Conservation (phyloP, 108 stramenopile genomes). For the Cyclotella distinguenda region DNA sequence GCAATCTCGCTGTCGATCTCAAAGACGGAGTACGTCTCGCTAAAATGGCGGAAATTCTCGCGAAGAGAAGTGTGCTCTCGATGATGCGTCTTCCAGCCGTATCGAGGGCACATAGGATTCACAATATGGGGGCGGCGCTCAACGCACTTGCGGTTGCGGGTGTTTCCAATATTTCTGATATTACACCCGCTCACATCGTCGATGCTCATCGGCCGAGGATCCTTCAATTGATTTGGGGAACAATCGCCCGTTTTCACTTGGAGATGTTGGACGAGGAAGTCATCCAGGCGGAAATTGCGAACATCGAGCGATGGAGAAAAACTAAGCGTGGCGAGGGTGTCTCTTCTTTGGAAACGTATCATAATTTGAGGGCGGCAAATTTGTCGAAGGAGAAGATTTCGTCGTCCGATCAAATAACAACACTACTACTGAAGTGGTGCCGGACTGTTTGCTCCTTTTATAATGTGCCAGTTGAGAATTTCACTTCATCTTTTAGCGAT, state of each 20-base stretch:
- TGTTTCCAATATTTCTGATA: conserved; percentile 54
- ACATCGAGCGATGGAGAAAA: conserved; percentile 38
- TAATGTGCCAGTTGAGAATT: conserved; percentile 64
- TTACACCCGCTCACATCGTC: conserved; percentile 79
- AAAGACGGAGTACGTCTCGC: conserved; percentile 92
- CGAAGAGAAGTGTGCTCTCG: conserved; percentile 48
- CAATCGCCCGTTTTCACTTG: conserved; percentile 51
- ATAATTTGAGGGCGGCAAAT: neutral
- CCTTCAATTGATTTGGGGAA: conserved; percentile 78
- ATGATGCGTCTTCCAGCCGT: conserved; percentile 84
- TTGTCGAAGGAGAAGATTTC: conserved; percentile 9
- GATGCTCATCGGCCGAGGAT: conserved; percentile 84
- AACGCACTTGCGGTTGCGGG: conserved; percentile 42
- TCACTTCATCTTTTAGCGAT: conserved; percentile 83
- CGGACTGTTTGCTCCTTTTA: conserved; percentile 77
- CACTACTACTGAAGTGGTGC: conserved; percentile 82
- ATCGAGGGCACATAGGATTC: conserved; percentile 88
- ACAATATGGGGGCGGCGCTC: conserved; percentile 85
- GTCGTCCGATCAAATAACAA: conserved; percentile 41
- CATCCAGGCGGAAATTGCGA: conserved; percentile 60
- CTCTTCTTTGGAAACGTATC: neutral
- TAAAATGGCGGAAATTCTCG: conserved; percentile 74
- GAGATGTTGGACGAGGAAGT: conserved; percentile 14
- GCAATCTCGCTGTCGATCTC: conserved; percentile 87
- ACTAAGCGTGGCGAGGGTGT: neutral